These are phyloP conservation scores for Lignosus rhinocerotis DNA, from an alignment of 1,284 basidiomycete species.

Conservation along the genomic window DNA sequence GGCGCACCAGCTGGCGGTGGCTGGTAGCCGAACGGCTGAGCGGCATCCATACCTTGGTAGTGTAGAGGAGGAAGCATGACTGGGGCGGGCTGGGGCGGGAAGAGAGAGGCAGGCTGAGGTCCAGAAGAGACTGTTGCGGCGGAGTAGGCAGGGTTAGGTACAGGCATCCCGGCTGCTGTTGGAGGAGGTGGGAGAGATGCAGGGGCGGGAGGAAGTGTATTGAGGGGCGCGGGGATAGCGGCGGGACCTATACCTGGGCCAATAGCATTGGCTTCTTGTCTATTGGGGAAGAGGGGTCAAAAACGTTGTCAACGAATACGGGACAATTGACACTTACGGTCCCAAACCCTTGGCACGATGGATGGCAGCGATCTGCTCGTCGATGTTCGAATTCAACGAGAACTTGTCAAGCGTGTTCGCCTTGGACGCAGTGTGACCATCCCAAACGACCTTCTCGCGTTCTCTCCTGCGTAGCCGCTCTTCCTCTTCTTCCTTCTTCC, in stretches of 20 bases:
- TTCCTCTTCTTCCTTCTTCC: slow-evolving; percentile 84
- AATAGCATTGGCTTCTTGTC: slow-evolving; percentile 72
- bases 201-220: slow-evolving; percentile 61
- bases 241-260: slow-evolving; percentile 84
- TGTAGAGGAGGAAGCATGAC: slow-evolving; percentile 82
- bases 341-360: slow-evolving; percentile 87
- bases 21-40: slow-evolving; percentile 78
- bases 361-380: slow-evolving; percentile 93
- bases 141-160: slow-evolving; percentile 56
- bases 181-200: slow-evolving; percentile 69
- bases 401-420: slow-evolving; percentile 87
- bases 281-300: slow-evolving; percentile 31
- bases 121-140: slow-evolving; percentile 79
- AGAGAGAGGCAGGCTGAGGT: slow-evolving; percentile 76
- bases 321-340: slow-evolving; percentile 44
- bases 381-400: slow-evolving; percentile 87
- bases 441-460: slow-evolving; percentile 92
- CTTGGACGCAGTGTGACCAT: slow-evolving; percentile 92
- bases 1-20: slow-evolving; percentile 46
- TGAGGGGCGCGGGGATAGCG: slow-evolving; percentile 62
- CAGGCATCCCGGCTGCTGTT: slow-evolving; percentile 34
- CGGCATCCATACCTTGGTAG: slow-evolving; percentile 75
- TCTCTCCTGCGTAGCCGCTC: slow-evolving; percentile 78
- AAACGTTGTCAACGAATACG: slow-evolving; percentile 1
- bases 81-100: slow-evolving; percentile 56